Conservation (phyloP, 345 rosid genomes). For the Litchi chinensis region DNA sequence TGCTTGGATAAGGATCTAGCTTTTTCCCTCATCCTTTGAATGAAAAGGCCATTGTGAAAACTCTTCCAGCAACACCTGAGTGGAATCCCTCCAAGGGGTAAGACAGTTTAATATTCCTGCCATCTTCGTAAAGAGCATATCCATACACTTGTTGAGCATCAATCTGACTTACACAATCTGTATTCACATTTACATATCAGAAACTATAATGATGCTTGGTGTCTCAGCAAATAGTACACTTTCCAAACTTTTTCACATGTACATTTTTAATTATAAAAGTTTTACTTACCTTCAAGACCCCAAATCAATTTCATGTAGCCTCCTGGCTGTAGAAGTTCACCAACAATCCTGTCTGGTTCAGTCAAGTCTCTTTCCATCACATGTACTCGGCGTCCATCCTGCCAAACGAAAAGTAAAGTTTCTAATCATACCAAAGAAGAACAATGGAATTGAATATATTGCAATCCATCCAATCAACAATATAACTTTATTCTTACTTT, state of each 20-base stretch:
- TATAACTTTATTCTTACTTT: no score
- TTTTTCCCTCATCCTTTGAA: constrained; percentile 3
- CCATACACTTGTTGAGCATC: constrained; percentile 3
- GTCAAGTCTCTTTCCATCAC: background rate
- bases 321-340: constrained; percentile 20
- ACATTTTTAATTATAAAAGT: no score
- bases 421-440: background rate
- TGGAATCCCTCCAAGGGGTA: constrained; percentile 3
- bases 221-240: no score
- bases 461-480: no score
- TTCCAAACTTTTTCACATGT: no score
- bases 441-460: background rate
- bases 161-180: constrained; percentile 11
- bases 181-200: background rate
- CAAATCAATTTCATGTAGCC: constrained; percentile 9
- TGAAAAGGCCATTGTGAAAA: constrained; percentile 5
- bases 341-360: constrained; percentile 10
- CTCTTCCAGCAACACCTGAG: constrained; percentile 5
- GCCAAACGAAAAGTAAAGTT: background rate
- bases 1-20: background rate
- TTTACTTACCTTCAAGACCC: background rate
- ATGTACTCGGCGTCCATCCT: constrained; percentile 15
- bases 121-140: background rate
- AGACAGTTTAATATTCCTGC: no score
- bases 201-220: background rate